Base-by-base conservation (phyloP, 495 filamentous ascomycete species). In the Xylaria flabelliformis region DNA sequence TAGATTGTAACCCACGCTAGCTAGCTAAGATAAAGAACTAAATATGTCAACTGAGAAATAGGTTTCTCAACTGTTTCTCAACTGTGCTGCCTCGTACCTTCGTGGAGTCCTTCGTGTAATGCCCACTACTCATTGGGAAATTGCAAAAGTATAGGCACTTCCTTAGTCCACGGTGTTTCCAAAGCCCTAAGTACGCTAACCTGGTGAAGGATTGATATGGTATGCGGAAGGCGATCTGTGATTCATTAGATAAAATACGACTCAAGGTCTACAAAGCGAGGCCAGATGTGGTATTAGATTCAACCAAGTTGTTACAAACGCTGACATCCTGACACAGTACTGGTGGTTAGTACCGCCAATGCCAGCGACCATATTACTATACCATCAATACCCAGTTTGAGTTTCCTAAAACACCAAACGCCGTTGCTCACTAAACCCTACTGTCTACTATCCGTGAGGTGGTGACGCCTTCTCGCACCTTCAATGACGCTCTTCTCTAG, bases 291-390 rank as follows among this genome's bases (percentile, higher is more conserved):
- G 26, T 56, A 56, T 56, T 32, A 56, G 29, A 56, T 61, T 39
- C 34, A 59, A 59, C 91, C 92, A 1, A 91, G 92, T 53, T 34
- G 26, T 51, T 51, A 53, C 44, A 51, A 5, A 41, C 39, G 50
- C 44, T 44, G 29, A 53, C 42, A 64, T 70, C 36, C 58, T 29
- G 39, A 53, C 36, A 15, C 8, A 68, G 39, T 39, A 2, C 44
- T 17, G 51, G 6, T 58, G 44, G n/a, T 51, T 41, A 29, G 39
- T 12, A 70, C 63, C 68, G 44, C 68, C 68, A 63, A 50, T 6
- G 17, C 41, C 26, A 61, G 41, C 41, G 55, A 42, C 24, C 24
- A 29, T 32, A 61, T 15, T 19, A 59, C 24, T 61, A 50, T 8
- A 50, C 50, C 56, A 24, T 63, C 13, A 64, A 70, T 34, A 51